Percentiles rank a stretch among this genome's conserved stretches.
Evolutionary conservation across 345 rosid genomes (phyloP).

Genomic region (Moricandia arvensis): DNA sequence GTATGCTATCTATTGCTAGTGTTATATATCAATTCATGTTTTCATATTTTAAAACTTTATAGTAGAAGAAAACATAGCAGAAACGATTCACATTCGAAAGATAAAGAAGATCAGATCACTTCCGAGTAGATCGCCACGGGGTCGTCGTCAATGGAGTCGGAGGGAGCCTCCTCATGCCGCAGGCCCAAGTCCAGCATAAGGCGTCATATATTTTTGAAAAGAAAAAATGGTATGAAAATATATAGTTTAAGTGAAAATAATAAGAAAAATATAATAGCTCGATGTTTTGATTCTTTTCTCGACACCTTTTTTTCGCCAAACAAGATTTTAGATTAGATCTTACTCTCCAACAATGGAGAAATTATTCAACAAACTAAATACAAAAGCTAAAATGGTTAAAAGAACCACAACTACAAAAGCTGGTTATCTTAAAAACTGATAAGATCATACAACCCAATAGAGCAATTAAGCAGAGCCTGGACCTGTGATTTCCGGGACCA

Average conservation of each 20-base stretch:
- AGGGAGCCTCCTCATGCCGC: background rate
- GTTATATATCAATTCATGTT: background rate
- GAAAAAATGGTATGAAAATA: background rate
- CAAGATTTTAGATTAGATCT: too few species aligned
- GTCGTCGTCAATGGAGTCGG: slow-evolving; percentile 14
- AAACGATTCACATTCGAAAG: slow-evolving; percentile 20
- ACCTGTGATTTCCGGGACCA: too few species aligned
- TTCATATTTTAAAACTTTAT: background rate
- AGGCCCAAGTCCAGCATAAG: background rate
- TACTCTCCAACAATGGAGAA: too few species aligned
- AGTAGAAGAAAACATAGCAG: slow-evolving; percentile 18
- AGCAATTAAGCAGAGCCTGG: too few species aligned
- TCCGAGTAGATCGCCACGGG: slow-evolving; percentile 30
- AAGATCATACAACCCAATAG: too few species aligned
- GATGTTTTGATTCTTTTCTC: too few species aligned
- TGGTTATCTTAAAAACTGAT: too few species aligned
- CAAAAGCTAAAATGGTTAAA: too few species aligned
- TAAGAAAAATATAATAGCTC: background rate
- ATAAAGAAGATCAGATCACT: slow-evolving; percentile 15
- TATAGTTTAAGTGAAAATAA: too few species aligned
- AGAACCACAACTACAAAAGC: too few species aligned
- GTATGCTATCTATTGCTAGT: background rate
- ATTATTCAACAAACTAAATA: too few species aligned
- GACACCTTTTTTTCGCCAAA: too few species aligned
- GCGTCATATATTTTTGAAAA: background rate